Conservation (phyloP, 2,329 filamentous ascomycete genomes). For the Davidsoniella eucalypti region DNA sequence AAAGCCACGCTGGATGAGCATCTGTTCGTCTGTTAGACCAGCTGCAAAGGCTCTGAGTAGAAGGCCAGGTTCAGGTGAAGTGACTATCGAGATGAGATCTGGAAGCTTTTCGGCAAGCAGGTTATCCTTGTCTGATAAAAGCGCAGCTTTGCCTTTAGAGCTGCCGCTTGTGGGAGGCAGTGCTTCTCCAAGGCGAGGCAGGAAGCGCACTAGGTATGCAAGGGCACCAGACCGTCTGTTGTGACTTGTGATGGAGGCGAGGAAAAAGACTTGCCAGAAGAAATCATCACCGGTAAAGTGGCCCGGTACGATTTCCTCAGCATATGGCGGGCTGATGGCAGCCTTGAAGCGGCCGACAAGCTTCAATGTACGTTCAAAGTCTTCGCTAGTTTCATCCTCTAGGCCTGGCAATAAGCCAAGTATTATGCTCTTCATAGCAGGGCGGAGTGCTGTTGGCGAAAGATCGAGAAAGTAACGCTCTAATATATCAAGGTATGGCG, state of each 20-base stretch:
- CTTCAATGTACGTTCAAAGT: conserved; percentile 75
- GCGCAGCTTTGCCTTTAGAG: conserved; percentile 23
- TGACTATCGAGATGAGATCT: conserved; percentile 44
- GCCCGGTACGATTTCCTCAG: conserved; percentile 29
- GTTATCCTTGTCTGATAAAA: conserved; percentile 23
- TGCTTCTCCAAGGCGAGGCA: conserved; percentile 48
- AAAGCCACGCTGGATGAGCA: conserved; percentile 86
- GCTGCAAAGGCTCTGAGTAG: conserved; percentile 84
- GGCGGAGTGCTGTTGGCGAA: conserved; percentile 54
- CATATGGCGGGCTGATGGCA: conserved; percentile 36
- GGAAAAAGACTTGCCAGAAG: conserved; percentile 97
- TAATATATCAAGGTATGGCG: conserved; percentile 68
- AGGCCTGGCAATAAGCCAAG: conserved; percentile 78
- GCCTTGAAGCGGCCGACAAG: conserved; percentile 65
- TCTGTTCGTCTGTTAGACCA: conserved; percentile 70
- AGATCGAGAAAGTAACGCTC: conserved; percentile 65
- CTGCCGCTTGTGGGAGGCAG: conserved; percentile 20
- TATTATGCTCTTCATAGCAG: conserved; percentile 79
- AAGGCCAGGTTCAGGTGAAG: conserved; percentile 79
- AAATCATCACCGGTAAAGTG: conserved; percentile 59
- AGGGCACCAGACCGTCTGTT: conserved; percentile 72
- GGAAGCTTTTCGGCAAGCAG: not conserved
- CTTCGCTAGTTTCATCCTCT: conserved; percentile 92
- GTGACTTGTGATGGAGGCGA: conserved; percentile 80
- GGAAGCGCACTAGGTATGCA: conserved; percentile 63